phyloP scores from a whole-genome alignment of 2,329 filamentous ascomycete genomes.

The Colletotrichum shisoi region DNA sequence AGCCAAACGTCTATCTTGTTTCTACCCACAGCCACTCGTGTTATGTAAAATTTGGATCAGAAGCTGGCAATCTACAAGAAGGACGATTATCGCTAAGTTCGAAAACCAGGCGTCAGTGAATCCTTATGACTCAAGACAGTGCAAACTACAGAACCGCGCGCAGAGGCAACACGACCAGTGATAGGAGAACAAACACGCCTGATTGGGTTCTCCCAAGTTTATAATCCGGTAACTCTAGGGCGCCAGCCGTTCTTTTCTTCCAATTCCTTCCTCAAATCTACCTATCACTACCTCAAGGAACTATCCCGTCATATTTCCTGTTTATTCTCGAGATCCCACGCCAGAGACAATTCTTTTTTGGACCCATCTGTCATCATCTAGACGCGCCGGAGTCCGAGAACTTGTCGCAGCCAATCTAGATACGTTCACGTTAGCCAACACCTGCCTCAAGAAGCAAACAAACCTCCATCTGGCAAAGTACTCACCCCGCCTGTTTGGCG shows the following conservation, averaged over 20 bases:
- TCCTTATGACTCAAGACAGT: too few relatives aligned
- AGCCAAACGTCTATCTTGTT: too few relatives aligned
- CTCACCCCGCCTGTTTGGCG: neutral
- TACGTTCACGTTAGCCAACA: neutral
- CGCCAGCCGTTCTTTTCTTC: neutral
- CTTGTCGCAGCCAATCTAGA: conserved; percentile 5
- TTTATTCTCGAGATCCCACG: neutral
- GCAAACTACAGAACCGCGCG: too few relatives aligned
- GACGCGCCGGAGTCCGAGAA: neutral
- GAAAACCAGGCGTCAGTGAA: too few relatives aligned
- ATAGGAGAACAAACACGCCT: too few relatives aligned
- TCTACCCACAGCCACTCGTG: too few relatives aligned
- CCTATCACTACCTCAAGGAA: neutral
- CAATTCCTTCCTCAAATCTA: neutral
- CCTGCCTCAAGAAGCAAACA: neutral
- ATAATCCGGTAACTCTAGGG: too few relatives aligned
- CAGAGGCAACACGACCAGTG: too few relatives aligned
- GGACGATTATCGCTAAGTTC: too few relatives aligned
- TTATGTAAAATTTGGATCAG: too few relatives aligned
- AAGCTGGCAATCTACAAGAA: too few relatives aligned
- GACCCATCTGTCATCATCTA: neutral
- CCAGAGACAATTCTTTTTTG: neutral
- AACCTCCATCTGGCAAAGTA: neutral
- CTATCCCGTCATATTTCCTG: neutral
- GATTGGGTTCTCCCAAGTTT: too few relatives aligned